Evolutionary conservation across 2,329 filamentous ascomycete genomes (phyloP).

Genomic region (Xylaria sp.): DNA sequence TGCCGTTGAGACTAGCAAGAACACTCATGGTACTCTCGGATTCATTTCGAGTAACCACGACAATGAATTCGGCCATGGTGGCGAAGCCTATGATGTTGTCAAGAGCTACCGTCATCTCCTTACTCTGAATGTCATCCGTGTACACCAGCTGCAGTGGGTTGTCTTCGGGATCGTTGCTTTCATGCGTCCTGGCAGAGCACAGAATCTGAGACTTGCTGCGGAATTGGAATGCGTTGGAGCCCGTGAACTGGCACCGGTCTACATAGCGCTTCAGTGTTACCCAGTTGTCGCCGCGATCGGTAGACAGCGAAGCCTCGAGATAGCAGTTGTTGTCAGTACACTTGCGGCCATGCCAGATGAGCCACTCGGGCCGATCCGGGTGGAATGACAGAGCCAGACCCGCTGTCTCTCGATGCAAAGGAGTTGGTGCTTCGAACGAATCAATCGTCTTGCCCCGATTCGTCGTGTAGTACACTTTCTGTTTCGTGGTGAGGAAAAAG

Average conservation of each 20-base stretch:
- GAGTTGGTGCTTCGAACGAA: conserved; percentile 64
- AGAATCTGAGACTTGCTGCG: conserved; percentile 52
- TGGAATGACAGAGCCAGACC: conserved; percentile 67
- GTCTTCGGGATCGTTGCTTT: conserved; percentile 54
- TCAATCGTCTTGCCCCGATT: conserved; percentile 72
- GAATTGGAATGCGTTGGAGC: conserved; percentile 51
- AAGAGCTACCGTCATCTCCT: conserved; percentile 57
- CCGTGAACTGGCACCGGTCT: conserved; percentile 81
- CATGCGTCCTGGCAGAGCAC: conserved; percentile 57
- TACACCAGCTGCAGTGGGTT: conserved; percentile 66
- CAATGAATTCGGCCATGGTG: conserved; percentile 94
- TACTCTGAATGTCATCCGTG: conserved; percentile 71
- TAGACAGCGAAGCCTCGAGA: conserved; percentile 68
- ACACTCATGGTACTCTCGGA: conserved; percentile 66
- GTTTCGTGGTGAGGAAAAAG: conserved; percentile 70
- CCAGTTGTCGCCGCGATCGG: conserved; percentile 78
- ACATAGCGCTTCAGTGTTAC: conserved; percentile 67
- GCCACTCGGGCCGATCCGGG: conserved; percentile 77
- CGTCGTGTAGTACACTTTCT: conserved; percentile 71
- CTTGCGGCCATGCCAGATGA: conserved; percentile 80
- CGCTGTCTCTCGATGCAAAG: conserved; percentile 35
- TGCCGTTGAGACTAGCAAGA: conserved; percentile 79
- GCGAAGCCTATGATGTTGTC: conserved; percentile 78
- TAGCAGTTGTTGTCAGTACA: conserved; percentile 62
- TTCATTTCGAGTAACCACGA: conserved; percentile 71